These are phyloP conservation scores for Aspergillus tubingensis DNA, from an alignment of 2,329 filamentous ascomycete species.

Conservation along the genomic window DNA sequence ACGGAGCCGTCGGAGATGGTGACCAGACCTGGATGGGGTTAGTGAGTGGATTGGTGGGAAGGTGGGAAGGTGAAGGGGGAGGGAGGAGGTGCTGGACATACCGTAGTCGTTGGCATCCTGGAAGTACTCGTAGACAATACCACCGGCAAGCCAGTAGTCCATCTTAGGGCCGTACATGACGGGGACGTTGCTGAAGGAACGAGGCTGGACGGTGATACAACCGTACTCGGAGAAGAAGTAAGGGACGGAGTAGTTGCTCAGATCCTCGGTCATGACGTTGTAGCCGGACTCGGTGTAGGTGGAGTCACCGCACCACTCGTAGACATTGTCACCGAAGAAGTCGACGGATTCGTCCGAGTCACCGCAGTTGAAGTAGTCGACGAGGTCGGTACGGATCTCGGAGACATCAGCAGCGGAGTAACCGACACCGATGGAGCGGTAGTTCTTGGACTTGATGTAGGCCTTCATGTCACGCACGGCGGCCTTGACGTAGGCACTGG, in stretches of 20 bases:
- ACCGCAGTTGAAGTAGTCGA: conserved; percentile 92
- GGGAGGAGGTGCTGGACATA: conserved; percentile 35
- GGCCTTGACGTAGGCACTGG: conserved; percentile 93
- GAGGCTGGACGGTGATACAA: conserved; percentile 74
- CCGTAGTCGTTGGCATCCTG: conserved; percentile 86
- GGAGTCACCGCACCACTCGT: conserved; percentile 93
- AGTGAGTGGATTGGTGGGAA: neutral
- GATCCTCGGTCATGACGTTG: conserved; percentile 77
- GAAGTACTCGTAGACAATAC: conserved; percentile 98
- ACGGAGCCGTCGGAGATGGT: conserved; percentile 67
- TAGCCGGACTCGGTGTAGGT: conserved; percentile 76
- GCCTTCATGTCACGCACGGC: conserved; percentile 91
- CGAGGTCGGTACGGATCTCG: conserved; percentile 75
- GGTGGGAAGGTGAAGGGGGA: neutral
- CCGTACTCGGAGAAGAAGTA: conserved; percentile 98
- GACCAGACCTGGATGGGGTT: conserved; percentile 34
- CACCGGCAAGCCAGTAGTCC: conserved; percentile 83
- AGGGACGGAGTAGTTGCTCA: conserved; percentile 82
- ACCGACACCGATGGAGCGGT: conserved; percentile 79
- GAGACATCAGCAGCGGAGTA: conserved; percentile 93
- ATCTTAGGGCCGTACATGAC: conserved; percentile 78
- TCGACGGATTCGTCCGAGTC: conserved; percentile 69
- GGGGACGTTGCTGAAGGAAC: conserved; percentile 79
- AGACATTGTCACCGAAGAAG: conserved; percentile 99
- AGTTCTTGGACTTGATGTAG: conserved; percentile 77